Conservation (phyloP, 768 basidiomycete species). For the Amanita molliuscula region DNA sequence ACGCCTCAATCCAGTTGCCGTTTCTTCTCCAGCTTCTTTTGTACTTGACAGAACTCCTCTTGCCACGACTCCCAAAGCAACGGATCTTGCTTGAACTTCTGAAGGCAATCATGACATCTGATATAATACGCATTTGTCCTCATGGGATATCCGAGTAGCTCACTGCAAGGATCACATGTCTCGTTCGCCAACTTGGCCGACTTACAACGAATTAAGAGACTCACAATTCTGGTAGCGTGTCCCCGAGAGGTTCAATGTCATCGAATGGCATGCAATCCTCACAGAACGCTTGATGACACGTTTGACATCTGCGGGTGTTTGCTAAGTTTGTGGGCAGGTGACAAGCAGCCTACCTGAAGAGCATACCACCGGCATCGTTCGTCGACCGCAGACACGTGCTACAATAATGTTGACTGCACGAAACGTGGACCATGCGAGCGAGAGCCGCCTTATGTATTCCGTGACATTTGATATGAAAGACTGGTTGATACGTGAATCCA, state of each 20-base stretch:
- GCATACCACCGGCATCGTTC: slow-evolving; percentile 40
- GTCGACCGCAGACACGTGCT: slow-evolving; percentile 31
- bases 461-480: slow-evolving; percentile 43
- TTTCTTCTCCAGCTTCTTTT: slow-evolving; percentile 20
- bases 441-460: slow-evolving; percentile 20
- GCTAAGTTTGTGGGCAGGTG: not conserved
- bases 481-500: slow-evolving; percentile 17
- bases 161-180: slow-evolving; percentile 16
- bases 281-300: slow-evolving; percentile 49
- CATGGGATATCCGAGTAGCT: slow-evolving; percentile 27
- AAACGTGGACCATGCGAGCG: not conserved
- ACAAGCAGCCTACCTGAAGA: slow-evolving; percentile 33
- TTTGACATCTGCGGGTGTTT: slow-evolving; percentile 35
- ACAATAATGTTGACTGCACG: slow-evolving; percentile 45
- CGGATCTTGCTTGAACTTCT: slow-evolving; percentile 24
- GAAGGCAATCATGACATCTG: slow-evolving; percentile 37
- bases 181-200: not conserved
- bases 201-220: slow-evolving; percentile 12
- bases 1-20: too few relatives aligned
- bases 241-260: slow-evolving; percentile 42
- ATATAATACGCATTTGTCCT: slow-evolving; percentile 34
- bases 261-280: slow-evolving; percentile 48
- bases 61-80: slow-evolving; percentile 31
- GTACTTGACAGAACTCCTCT: slow-evolving; percentile 27
- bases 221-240: slow-evolving; percentile 48